Evolutionary conservation across 1,284 basidiomycete species (phyloP), one percentile per base, ranked within the genome.

Genomic region (Microbotryum silenes-acaulis): DNA sequence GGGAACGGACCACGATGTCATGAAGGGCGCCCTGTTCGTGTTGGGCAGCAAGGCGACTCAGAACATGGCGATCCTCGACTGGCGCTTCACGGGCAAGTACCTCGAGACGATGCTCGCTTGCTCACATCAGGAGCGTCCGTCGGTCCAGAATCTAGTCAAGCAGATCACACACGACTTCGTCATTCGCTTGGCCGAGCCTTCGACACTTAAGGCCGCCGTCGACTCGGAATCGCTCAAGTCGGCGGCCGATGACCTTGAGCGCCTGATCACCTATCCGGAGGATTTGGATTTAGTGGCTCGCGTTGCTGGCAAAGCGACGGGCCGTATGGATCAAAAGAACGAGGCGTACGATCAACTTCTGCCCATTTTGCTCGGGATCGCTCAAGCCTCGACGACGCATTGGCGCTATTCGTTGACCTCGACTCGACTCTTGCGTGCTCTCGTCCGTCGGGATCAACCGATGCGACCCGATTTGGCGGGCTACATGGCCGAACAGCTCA

Each of bases 21-120:
- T 96, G 85, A 98, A 98, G 77, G 90, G 90, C 14, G 93, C 93
- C 8, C 79, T 98, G 23, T 93, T 96, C 74, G 81, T 93, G 27
- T 78, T 98, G 10, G 86, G 84, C 73, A 84, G 85, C 72, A 91
- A 90, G 77, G 83, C 82, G 50, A 85, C 82, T 6, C 67, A 69
- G 50, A 73, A 75, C 60, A 66, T 73, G 44, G 75, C 72, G 48
- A 71, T 76, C 63, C 70, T 72, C 81, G 89, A 94, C 76, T 82
- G 84, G 64, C 78, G 78, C n/a, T 83, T 84, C 68, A 82, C 85
- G 65, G 79, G 79, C 7, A 78, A 79, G 54, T 88, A 89, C 70
- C 47, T 66, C 27, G 55, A 60, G 51, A 58, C 63, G 16, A 60
- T 65, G 7, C 60, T 63, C 44, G 57, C 50, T 59, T 66, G 59